Conservation (phyloP, 2,329 filamentous ascomycete genomes). For the Pyrenochaeta sp. region DNA sequence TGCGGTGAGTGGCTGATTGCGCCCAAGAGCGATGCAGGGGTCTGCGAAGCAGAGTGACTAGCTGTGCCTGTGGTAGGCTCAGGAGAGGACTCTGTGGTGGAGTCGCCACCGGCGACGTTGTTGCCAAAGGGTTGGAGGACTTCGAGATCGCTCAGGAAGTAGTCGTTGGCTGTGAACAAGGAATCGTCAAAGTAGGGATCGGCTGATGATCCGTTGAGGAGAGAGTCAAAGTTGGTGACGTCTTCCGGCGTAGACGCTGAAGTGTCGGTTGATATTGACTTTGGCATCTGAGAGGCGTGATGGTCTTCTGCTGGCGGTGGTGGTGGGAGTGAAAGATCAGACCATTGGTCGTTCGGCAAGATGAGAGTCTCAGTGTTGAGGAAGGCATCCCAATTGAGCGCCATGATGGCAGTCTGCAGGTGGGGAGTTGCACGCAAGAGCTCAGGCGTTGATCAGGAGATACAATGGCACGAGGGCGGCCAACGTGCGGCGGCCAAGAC, state of each 20-base stretch:
- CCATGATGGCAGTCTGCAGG: slow-evolving; percentile 44
- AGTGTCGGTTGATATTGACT: slow-evolving; percentile 43
- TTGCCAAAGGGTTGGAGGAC: slow-evolving; percentile 48
- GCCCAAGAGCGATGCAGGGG: slow-evolving; percentile 30
- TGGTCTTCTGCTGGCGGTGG: slow-evolving; percentile 26
- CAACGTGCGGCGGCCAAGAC: slow-evolving; percentile 33
- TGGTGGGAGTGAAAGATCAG: slow-evolving; percentile 42
- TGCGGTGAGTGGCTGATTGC: slow-evolving; percentile 32
- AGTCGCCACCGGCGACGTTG: slow-evolving; percentile 38
- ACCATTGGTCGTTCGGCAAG: slow-evolving; percentile 50
- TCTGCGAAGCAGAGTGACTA: slow-evolving; percentile 33
- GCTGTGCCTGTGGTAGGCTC: slow-evolving; percentile 37
- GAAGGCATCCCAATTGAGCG: slow-evolving; percentile 51
- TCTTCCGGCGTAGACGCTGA: slow-evolving; percentile 43
- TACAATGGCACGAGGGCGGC: slow-evolving; percentile 26
- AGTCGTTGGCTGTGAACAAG: slow-evolving; percentile 49
- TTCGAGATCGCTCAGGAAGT: slow-evolving; percentile 51
- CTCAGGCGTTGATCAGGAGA: slow-evolving; percentile 52
- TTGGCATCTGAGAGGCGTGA: slow-evolving; percentile 45
- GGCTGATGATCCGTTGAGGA: slow-evolving; percentile 38
- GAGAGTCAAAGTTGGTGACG: slow-evolving; percentile 40
- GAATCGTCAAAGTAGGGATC: slow-evolving; percentile 50
- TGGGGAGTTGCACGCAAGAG: slow-evolving; percentile 36
- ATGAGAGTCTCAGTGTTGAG: slow-evolving; percentile 48
- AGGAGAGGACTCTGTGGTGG: slow-evolving; percentile 50